These are phyloP conservation scores for Melaleuca alternifolia DNA, from an alignment of 345 rosid species.

Conservation along the genomic window DNA sequence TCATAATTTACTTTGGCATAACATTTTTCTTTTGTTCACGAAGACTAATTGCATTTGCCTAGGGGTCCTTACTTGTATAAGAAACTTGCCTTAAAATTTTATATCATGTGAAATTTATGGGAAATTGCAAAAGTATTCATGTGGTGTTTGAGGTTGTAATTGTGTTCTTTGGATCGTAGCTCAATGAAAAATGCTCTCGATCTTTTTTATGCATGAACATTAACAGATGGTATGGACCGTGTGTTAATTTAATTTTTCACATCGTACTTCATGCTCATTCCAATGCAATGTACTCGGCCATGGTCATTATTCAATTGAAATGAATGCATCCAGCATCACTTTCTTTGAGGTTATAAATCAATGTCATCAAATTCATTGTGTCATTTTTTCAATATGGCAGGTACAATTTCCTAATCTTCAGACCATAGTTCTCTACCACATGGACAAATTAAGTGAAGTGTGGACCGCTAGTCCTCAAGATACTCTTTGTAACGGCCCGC, in stretches of 20 bases:
- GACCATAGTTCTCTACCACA: neutral
- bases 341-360: no score
- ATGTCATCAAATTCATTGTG: neutral
- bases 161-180: neutral
- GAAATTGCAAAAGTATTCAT: neutral
- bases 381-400: neutral
- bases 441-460: neutral
- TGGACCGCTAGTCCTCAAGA: neutral
- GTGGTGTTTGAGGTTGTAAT: neutral
- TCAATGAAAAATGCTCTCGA: neutral
- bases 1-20: no score
- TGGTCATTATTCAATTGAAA: no score
- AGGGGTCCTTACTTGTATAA: neutral
- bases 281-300: neutral
- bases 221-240: neutral
- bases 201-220: no score
- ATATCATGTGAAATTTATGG: neutral
- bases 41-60: neutral
- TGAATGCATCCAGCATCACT: no score
- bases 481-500: no score
- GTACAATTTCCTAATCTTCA: fast-evolving
- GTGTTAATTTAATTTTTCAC: neutral
- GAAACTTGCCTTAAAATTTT: neutral
- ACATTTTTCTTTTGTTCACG: neutral
- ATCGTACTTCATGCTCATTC: neutral